phyloP scores from a whole-genome alignment of 2,329 filamentous ascomycete genomes.

The Colletotrichum melonis region DNA sequence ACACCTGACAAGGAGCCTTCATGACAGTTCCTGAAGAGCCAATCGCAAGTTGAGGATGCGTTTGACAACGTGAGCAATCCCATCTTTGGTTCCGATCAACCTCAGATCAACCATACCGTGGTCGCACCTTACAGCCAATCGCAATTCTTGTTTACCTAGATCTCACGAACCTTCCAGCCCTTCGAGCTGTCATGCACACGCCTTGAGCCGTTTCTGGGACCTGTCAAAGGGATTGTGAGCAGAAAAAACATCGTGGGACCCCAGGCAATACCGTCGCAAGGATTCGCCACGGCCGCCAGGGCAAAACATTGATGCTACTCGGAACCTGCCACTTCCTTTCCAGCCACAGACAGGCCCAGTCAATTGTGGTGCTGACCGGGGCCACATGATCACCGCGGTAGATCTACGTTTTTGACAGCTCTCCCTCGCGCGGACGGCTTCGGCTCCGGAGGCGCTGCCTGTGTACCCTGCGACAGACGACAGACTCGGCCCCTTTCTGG shows the following conservation, averaged over 20 bases:
- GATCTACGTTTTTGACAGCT: slow-evolving; percentile 36
- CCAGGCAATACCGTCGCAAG: slow-evolving; percentile 15
- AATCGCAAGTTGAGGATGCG: slow-evolving; percentile 46
- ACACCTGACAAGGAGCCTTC: slow-evolving; percentile 38
- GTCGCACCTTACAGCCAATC: slow-evolving; percentile 40
- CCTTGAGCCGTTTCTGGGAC: slow-evolving; percentile 32
- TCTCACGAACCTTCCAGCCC: slow-evolving; percentile 33
- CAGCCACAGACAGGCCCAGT: slow-evolving; percentile 32
- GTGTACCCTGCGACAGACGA: slow-evolving; percentile 15
- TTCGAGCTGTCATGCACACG: slow-evolving; percentile 32
- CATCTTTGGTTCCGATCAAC: slow-evolving; percentile 37
- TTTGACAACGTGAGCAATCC: slow-evolving; percentile 40
- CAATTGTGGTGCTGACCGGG: slow-evolving; percentile 28
- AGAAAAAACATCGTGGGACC: slow-evolving; percentile 21
- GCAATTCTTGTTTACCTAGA: slow-evolving; percentile 36
- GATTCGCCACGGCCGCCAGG: slow-evolving; percentile 31
- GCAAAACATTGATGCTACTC: slow-evolving; percentile 37
- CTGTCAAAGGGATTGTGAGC: slow-evolving; percentile 31
- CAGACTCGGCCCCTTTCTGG: slow-evolving; percentile 28
- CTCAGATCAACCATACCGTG: slow-evolving; percentile 36
- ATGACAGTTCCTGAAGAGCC: slow-evolving; percentile 43
- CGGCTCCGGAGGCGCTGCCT: slow-evolving; percentile 28
- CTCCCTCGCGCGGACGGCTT: slow-evolving; percentile 31
- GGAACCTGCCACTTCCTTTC: slow-evolving; percentile 35
- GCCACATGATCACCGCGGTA: slow-evolving; percentile 31